Conservation (phyloP, 805 yeast species). For the Blastobotrys parvus region DNA sequence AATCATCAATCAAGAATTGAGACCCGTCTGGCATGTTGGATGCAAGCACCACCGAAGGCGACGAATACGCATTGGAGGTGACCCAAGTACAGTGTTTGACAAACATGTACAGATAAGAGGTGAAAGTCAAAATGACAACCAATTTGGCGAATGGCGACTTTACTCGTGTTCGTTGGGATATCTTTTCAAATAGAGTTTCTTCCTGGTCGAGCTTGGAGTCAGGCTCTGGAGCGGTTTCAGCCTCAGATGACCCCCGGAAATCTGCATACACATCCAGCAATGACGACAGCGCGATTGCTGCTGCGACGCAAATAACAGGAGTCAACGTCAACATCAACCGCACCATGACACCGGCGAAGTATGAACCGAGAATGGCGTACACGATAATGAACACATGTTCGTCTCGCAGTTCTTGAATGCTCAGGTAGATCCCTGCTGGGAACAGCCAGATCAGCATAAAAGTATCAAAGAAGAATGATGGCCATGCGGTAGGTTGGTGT, state of each 20-base stretch:
- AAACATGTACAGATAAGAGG: slow-evolving; percentile 66
- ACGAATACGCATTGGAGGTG: slow-evolving; percentile 88
- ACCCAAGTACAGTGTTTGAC: slow-evolving; percentile 97
- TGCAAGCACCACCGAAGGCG: slow-evolving; percentile 94
- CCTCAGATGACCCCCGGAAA: slow-evolving; percentile 25
- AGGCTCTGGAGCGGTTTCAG: slow-evolving; percentile 1
- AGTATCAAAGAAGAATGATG: slow-evolving; percentile 91
- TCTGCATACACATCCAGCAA: slow-evolving; percentile 76
- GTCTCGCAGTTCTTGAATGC: slow-evolving; percentile 81
- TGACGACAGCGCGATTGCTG: slow-evolving; percentile 80
- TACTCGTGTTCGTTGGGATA: slow-evolving; percentile 12
- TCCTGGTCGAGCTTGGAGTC: slow-evolving; percentile 10
- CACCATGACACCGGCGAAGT: slow-evolving; percentile 98
- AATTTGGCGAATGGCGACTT: slow-evolving; percentile 42
- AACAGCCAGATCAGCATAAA: slow-evolving; percentile 92
- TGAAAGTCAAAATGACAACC: slow-evolving; percentile 58
- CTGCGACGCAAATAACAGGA: slow-evolving; percentile 90
- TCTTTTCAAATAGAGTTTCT: slow-evolving; percentile 15
- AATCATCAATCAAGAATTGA: slow-evolving; percentile 82
- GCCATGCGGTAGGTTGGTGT: slow-evolving; percentile 99
- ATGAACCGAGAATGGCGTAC: slow-evolving; percentile 87
- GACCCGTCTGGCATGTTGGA: slow-evolving; percentile 80
- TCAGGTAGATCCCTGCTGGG: slow-evolving; percentile 93
- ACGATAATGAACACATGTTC: slow-evolving; percentile 91
- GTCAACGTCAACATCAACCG: slow-evolving; percentile 95